Evolutionary conservation across 176 grass and related monocot species (phyloP).

Genomic region (Oryza meyeriana): DNA sequence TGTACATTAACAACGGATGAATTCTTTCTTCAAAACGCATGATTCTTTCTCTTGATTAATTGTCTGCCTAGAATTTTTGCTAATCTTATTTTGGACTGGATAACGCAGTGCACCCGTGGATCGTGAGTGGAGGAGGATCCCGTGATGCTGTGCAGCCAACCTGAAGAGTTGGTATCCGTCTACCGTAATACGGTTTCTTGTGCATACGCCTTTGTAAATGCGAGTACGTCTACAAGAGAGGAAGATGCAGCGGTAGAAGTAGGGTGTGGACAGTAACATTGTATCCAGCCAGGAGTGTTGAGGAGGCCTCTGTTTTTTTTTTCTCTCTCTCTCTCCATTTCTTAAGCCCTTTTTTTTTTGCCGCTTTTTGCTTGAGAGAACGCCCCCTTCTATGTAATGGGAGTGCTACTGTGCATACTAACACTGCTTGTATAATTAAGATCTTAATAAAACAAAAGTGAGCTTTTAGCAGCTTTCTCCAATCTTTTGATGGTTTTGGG

Average conservation of each 20-base stretch:
- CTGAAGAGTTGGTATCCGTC: constrained; percentile 2
- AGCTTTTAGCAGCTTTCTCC: neutral
- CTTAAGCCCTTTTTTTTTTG: constrained; percentile 1
- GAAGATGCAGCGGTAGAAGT: neutral
- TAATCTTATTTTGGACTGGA: neutral
- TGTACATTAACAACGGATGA: neutral
- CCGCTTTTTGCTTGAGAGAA: constrained; percentile 31
- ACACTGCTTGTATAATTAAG: constrained; percentile 27
- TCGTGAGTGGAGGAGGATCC: constrained; percentile 45
- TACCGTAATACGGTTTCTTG: neutral
- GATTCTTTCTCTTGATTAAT: neutral
- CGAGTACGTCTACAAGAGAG: neutral
- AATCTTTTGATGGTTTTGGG: neutral
- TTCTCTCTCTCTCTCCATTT: neutral
- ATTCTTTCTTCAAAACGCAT: neutral
- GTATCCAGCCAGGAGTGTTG: constrained; percentile 4
- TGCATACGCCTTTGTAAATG: constrained; percentile 16
- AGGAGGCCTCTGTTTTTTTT: neutral
- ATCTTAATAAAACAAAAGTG: constrained; percentile 1
- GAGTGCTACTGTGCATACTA: constrained; percentile 1
- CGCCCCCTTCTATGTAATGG: neutral
- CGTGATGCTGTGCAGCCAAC: constrained; percentile 21
- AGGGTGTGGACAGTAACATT: neutral
- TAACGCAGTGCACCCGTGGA: constrained; percentile 72
- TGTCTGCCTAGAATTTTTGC: neutral